Evolutionary conservation across 2,329 filamentous ascomycete genomes (phyloP).

Genomic region (Aspergillus alliaceus): DNA sequence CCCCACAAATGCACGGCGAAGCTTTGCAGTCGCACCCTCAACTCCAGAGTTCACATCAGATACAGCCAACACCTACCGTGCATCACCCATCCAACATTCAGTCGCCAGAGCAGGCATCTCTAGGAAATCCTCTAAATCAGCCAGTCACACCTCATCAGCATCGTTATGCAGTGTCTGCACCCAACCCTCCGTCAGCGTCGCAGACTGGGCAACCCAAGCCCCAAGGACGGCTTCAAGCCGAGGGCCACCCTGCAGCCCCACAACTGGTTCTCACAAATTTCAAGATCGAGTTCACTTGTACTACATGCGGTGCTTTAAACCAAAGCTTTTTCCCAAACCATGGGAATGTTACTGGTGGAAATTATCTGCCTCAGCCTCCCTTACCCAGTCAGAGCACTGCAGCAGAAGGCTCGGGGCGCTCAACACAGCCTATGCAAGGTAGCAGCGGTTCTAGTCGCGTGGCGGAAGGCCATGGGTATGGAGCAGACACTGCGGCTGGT

Average conservation of each 20-base stretch:
- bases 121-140: constrained; percentile 23
- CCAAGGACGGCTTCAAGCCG: constrained; percentile 22
- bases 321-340: constrained; percentile 41
- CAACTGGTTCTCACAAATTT: constrained; percentile 38
- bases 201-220: constrained; percentile 23
- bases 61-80: constrained; percentile 15
- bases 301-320: constrained; percentile 38
- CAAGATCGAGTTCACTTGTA: constrained; percentile 43
- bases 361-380: constrained; percentile 28
- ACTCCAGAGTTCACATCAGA: constrained; percentile 11
- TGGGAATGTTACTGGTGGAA: constrained; percentile 32
- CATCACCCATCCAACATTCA: constrained; percentile 23
- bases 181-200: constrained; percentile 18
- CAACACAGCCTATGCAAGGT: constrained; percentile 19
- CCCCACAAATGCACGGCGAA: constrained; percentile 20
- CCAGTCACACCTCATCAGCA: constrained; percentile 25
- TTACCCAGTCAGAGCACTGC: constrained; percentile 19
- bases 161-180: constrained; percentile 21
- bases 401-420: constrained; percentile 18
- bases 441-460: constrained; percentile 15
- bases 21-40: constrained; percentile 17
- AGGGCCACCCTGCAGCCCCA: constrained; percentile 26
- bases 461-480: constrained; percentile 24
- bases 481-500: constrained; percentile 21
- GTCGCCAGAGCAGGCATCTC: constrained; percentile 20